Evolutionary conservation across 108 stramenopile genomes (phyloP).

Genomic region (Skeletonema menzelii): DNA sequence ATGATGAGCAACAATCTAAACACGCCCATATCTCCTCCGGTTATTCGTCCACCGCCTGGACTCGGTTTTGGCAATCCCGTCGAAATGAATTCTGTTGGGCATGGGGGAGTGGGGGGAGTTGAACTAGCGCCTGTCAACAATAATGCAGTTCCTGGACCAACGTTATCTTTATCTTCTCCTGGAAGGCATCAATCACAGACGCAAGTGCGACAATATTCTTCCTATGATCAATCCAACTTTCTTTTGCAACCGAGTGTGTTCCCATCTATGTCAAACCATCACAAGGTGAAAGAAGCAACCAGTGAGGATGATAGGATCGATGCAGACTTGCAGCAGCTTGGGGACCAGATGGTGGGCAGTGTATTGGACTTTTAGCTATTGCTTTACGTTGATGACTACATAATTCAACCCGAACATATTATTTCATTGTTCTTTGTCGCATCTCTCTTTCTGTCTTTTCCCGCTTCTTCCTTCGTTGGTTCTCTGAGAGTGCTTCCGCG

Average conservation of each 20-base stretch:
- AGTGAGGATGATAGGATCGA: slow-evolving; percentile 57
- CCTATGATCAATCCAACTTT: background rate
- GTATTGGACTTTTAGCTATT: slow-evolving; percentile 29
- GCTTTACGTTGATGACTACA: background rate
- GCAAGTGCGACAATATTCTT: background rate
- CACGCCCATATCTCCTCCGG: background rate
- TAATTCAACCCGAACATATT: background rate
- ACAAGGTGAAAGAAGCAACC: background rate
- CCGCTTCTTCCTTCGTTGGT: too few relatives aligned
- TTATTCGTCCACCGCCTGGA: slow-evolving; percentile 21
- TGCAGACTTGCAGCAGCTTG: slow-evolving; percentile 72
- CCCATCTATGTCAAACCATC: background rate
- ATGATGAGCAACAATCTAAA: slow-evolving; percentile 2
- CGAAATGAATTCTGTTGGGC: background rate
- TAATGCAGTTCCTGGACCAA: background rate
- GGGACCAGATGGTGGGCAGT: slow-evolving; percentile 51
- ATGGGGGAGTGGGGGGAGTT: slow-evolving; percentile 1
- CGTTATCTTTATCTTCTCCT: background rate
- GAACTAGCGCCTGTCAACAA: background rate
- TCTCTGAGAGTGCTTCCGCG: too few relatives aligned
- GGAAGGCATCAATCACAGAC: background rate
- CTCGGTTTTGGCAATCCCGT: slow-evolving; percentile 11
- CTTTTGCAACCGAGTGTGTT: slow-evolving; percentile 1
- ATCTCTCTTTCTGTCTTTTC: too few relatives aligned
- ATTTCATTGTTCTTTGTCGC: too few relatives aligned